Evolutionary conservation across 2,329 filamentous ascomycete species (phyloP).

Genomic region (Calonectria pteridis): DNA sequence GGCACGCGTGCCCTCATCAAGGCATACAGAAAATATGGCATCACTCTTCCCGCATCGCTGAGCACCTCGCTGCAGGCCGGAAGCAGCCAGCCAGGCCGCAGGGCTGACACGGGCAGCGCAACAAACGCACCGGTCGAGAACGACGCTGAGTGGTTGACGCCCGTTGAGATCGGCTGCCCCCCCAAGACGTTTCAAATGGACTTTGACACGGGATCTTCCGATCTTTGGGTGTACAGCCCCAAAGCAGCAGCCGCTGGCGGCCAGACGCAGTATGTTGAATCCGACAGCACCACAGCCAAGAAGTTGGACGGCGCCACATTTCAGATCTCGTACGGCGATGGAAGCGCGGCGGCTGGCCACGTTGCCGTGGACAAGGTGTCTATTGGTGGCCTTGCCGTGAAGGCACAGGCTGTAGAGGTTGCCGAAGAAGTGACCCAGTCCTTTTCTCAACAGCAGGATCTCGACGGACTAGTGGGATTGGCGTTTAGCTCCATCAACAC

Average conservation of each 20-base stretch:
- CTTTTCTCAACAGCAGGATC: constrained; percentile 53
- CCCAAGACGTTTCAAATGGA: constrained; percentile 57
- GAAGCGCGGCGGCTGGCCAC: constrained; percentile 55
- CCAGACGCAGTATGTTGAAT: constrained; percentile 56
- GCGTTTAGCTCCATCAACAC: constrained; percentile 59
- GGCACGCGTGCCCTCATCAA: constrained; percentile 50
- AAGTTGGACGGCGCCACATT: constrained; percentile 54
- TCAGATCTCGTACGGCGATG: constrained; percentile 59
- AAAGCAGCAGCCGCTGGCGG: constrained; percentile 55
- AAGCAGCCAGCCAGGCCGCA: constrained; percentile 42
- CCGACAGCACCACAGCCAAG: constrained; percentile 53
- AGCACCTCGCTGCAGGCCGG: neutral
- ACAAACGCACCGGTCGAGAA: constrained; percentile 42
- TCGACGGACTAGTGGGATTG: constrained; percentile 59
- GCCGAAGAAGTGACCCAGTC: constrained; percentile 55
- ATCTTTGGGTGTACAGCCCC: constrained; percentile 63
- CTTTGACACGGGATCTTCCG: constrained; percentile 61
- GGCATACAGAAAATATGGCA: constrained; percentile 54
- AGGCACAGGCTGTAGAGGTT: constrained; percentile 57
- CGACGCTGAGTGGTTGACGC: constrained; percentile 55
- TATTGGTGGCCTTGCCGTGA: constrained; percentile 55
- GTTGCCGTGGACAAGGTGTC: constrained; percentile 59
- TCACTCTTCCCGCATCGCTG: constrained; percentile 43
- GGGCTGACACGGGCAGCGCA: constrained; percentile 44
- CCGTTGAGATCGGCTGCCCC: constrained; percentile 58